Evolutionary conservation across 1,139 yeast genomes (phyloP).

Genomic region (Sugiyamaella sp.): DNA sequence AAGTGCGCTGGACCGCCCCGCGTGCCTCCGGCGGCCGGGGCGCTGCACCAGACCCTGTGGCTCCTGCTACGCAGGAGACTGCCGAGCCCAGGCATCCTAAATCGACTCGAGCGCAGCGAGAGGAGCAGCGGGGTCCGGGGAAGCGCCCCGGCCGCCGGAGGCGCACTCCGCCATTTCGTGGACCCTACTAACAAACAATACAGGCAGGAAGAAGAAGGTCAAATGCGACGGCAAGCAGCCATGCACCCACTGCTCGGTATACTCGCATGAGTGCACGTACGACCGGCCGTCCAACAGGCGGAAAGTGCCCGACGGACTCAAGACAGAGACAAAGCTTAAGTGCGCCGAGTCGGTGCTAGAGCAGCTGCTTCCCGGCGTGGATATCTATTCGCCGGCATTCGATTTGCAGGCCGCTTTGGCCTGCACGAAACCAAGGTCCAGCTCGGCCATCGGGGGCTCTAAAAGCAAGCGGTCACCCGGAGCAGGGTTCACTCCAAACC

Average conservation of each 20-base stretch:
- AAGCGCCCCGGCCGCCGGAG: constrained; percentile 8
- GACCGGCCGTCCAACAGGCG: constrained; percentile 75
- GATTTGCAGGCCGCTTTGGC: constrained; percentile 44
- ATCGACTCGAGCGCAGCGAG: background rate
- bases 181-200: constrained; percentile 7
- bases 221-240: constrained; percentile 89
- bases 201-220: constrained; percentile 63
- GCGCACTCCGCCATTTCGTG: background rate
- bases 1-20: constrained; percentile 43
- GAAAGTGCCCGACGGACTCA: constrained; percentile 44
- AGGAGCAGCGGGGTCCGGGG: background rate
- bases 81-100: background rate
- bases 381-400: constrained; percentile 52
- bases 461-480: constrained; percentile 15
- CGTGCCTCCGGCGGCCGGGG: constrained; percentile 6
- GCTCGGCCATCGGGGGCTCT: background rate
- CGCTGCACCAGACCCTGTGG: background rate
- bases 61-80: background rate
- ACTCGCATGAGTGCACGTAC: constrained; percentile 63
- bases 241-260: constrained; percentile 87
- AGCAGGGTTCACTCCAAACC: constrained; percentile 9
- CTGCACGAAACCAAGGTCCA: background rate
- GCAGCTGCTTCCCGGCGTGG: constrained; percentile 52
- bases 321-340: constrained; percentile 44
- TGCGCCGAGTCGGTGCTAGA: constrained; percentile 46